Base-by-base conservation (phyloP, 345 rosid genomes). In the Psidium guajava region DNA sequence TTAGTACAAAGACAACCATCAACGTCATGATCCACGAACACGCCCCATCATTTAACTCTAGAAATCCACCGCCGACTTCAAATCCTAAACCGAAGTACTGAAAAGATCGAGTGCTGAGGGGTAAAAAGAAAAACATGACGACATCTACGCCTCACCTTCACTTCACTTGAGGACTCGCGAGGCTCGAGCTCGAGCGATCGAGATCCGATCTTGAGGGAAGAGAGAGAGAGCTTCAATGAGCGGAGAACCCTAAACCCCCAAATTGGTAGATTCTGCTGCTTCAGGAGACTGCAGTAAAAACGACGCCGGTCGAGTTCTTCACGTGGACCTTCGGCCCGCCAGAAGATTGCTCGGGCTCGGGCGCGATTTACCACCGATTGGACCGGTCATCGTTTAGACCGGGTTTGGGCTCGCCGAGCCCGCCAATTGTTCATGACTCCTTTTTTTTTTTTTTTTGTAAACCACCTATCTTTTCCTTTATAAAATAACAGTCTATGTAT, bases 201-300 rank as follows among this genome's bases (percentile, higher is more conserved):
- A 32, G 80, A 69, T 69, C 80, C 80, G 80, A 69, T 69, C 80
- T 69, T 36, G 80, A 6, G 6, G 11, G 40, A 61, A 61, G 74
- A 28, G 75, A 61, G 74, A 61, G 75, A 32, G 40, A 13, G 40
- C 57, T 54, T 54, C 57, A 8, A 21, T 54, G 57, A 3, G 0
- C 57, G 7, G 10, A 27, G 77, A 69, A 69, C 47, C 80, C 80
- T 69, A 69, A 69, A 36, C 80, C 80, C 77, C 80, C 80, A 69
- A 36, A 69, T 69, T 40, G 80, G 47, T 69, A 25, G 80, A 5
- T 4, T 69, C 80, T 18, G 77, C 3, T 8, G 47, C 77, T 32
- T 0, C 9, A 2, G 77, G 2, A 36, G 77, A 69, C 0, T 22
- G 77, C 13, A 0, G 77, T 2, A 9, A 4, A 44, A 9, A 69